Evolutionary conservation across 2,329 filamentous ascomycete species (phyloP), one percentile per base, ranked within the genome.

Genomic region (Sclerotinia spermophila): DNA sequence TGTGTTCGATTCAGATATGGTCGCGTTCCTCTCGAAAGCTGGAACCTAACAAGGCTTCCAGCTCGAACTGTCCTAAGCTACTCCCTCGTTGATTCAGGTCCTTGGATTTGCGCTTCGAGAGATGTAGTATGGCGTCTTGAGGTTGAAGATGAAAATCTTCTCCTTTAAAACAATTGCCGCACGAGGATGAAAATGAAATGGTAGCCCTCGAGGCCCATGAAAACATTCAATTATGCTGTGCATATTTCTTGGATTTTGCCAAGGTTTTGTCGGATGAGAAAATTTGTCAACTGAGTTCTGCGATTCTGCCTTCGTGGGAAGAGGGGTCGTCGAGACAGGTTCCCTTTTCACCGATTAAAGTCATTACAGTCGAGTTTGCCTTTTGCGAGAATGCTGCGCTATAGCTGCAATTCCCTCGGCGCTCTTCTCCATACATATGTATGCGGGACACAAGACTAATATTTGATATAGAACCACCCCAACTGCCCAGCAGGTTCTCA

Each of bases 401-500:
- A 85, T 87, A 90, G 91, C 92, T 90, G 91, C 93, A 97, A 84
- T 96, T 96, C 93, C 89, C 87, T 89, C 89, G 91, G 92, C 92
- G 91, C 89, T 90, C 86, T 86, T 84, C 83, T 85, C 82, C 86
- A 87, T 87, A 85, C 85, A 78, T 79, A 83, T 81, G 85, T 87
- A 85, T 88, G 85, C 82, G 86, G 90, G 87, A 88, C 86, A 74
- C 38, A 86, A 87, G 90, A 92, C 91, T 92, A 89, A 93, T 92
- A 90, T 93, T 51, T 55, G 83, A 89, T 82, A 81, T 82, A 97
- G 94, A 86, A 90, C 90, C 85, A 92, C 97, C 82, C 93, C 96
- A 79, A 97, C 94, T 84, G 86, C 94, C 85, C 93, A 97, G 84
- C 92, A 98, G 84, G 90, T 99, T 83, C 88, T 98, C 83, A 93